Evolutionary conservation across 2,329 filamentous ascomycete genomes (phyloP), one percentile per base, ranked within the genome.

Genomic region (Beauveria australis): DNA sequence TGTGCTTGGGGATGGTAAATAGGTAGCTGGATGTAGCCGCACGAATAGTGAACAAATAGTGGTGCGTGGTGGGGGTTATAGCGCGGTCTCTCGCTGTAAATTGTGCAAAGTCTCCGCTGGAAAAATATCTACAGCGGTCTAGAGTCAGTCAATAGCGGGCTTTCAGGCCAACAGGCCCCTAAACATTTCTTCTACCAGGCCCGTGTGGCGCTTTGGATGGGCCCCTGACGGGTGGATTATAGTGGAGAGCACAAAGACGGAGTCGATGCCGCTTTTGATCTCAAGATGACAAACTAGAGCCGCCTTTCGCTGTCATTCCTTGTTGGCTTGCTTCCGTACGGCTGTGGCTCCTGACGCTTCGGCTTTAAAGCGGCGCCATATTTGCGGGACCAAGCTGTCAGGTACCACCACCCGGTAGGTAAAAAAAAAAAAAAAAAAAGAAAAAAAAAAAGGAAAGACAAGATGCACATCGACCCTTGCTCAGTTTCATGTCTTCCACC

Each of bases 401-500:
- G 41, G 43, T 47, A 37, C 53, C 53, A 19, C 51, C 51, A 53
- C 53, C 22, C 22, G 22, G 3, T n/a, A 16, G 3, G 3, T 12
- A 16, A 6, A 5, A 9, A 49, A 33, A 33, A 48, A 49, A 30
- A 26, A 49, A 47, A 37, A 49, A 47, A 37, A 26, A 14, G 8
- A 26, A 18, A 19, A 14, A 26, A 59, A 44, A 48, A 49, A 47
- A 37, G 26, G 40, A 48, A 33, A 12, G 14, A 41, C 19, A 40
- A 37, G 37, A 51, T 51, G 19, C 10, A 3, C n/a, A 28, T 59
- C 57, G 37, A 59, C n/a, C 57, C 57, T 53, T 46, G 57, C 24
- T 47, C 43, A 43, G 57, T 59, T 59, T 59, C 57, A 59, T 51
- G 37, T 53, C 49, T 19, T 47, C 26, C 57, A 28, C 57, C 57